Conservation (phyloP, 768 basidiomycete genomes). For the Filobasidium wieringae region DNA sequence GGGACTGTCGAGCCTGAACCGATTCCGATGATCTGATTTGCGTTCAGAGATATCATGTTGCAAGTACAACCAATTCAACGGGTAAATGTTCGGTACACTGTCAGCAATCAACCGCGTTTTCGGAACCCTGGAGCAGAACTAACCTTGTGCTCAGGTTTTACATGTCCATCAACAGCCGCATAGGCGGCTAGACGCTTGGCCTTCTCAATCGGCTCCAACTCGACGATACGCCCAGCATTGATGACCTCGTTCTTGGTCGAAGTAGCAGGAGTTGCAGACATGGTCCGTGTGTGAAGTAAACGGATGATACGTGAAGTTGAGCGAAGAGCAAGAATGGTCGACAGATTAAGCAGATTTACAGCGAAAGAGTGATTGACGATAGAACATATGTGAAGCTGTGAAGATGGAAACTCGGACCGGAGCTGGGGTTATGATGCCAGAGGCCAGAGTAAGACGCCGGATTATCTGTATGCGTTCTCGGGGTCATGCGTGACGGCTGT, state of each 20-base stretch:
- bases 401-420: too few species aligned
- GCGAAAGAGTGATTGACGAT: too few species aligned
- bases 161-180: conserved; percentile 83
- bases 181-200: conserved; percentile 85
- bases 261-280: neutral
- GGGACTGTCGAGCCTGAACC: conserved; percentile 62
- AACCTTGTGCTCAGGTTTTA: conserved; percentile 71
- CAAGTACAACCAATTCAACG: neutral
- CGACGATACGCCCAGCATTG: neutral
- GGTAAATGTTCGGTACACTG: too few species aligned
- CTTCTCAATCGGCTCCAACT: conserved; percentile 48
- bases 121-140: neutral
- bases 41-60: neutral
- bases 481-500: too few species aligned
- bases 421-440: too few species aligned
- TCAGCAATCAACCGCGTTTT: neutral
- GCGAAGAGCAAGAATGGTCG: too few species aligned
- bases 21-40: conserved; percentile 41
- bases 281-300: neutral
- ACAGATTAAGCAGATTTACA: too few species aligned
- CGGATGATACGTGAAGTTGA: too few species aligned
- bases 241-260: neutral
- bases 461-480: too few species aligned
- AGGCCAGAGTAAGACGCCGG: too few species aligned
- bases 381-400: too few species aligned